Evolutionary conservation across 2,329 filamentous ascomycete species (phyloP).

Genomic region (Fusarium kyushuense): DNA sequence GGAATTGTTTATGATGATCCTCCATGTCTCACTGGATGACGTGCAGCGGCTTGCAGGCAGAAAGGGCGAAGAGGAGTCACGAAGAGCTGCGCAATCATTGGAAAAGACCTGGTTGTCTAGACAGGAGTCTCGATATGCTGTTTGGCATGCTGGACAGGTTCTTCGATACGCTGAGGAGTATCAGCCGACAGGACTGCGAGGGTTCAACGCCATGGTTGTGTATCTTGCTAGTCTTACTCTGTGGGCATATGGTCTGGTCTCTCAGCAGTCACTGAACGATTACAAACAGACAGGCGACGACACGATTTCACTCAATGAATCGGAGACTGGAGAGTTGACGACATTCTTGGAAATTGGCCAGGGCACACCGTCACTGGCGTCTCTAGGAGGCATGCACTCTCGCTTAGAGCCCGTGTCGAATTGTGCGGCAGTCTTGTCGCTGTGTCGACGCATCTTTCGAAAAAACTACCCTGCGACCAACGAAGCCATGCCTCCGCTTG

Average conservation of each 20-base stretch:
- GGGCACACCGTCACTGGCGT: conserved; percentile 32
- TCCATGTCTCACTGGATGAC: conserved; percentile 42
- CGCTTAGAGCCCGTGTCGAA: conserved; percentile 40
- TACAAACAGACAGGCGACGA: conserved; percentile 21
- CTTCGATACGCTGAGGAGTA: conserved; percentile 40
- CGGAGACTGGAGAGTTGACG: conserved; percentile 30
- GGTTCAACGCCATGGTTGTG: conserved; percentile 43
- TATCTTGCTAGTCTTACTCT: conserved; percentile 42
- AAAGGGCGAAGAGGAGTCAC: conserved; percentile 41
- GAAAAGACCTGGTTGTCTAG: conserved; percentile 34
- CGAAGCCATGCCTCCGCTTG: conserved; percentile 41
- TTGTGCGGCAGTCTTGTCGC: conserved; percentile 21
- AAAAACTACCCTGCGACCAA: conserved; percentile 36
- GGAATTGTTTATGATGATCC: conserved; percentile 46
- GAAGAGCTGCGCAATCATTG: conserved; percentile 27
- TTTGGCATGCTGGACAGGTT: conserved; percentile 45
- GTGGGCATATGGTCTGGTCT: conserved; percentile 41
- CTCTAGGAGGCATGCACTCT: conserved; percentile 20
- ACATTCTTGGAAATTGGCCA: conserved; percentile 38
- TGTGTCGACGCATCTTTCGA: conserved; percentile 34
- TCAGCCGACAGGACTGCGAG: conserved; percentile 34
- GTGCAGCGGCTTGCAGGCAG: conserved; percentile 39
- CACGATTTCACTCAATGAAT: conserved; percentile 34
- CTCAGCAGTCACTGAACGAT: conserved; percentile 13
- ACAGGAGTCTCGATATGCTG: conserved; percentile 40